Evolutionary conservation across 768 basidiomycete species (phyloP).

Genomic region (Leccinellum albellum): DNA sequence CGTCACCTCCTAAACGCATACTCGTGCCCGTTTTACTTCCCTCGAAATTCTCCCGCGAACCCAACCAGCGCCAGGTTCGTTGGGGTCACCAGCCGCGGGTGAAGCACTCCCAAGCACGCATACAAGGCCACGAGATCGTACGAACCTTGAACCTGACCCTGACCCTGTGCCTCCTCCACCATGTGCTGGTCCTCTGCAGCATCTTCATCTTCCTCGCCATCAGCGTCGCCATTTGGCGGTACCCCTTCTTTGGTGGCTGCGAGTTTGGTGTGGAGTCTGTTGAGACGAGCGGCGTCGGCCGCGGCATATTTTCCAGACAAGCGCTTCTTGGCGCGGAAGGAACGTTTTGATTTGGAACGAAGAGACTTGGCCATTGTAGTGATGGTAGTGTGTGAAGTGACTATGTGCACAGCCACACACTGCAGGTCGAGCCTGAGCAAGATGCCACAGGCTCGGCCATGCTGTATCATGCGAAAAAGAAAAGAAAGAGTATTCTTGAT

Average conservation of each 20-base stretch:
- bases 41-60: background rate
- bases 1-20: background rate
- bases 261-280: conserved; percentile 70
- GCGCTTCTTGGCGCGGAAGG: conserved; percentile 74
- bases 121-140: conserved; percentile 23
- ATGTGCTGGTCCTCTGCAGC: conserved; percentile 26
- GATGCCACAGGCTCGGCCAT: background rate
- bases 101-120: conserved; percentile 55
- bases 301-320: conserved; percentile 72
- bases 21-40: background rate
- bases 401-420: conserved; percentile 7
- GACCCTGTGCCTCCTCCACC: conserved; percentile 21
- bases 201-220: background rate
- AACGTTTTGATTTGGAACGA: conserved; percentile 77
- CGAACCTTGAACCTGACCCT: conserved; percentile 54
- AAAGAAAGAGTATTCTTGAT: background rate
- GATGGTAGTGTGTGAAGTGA: background rate
- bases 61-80: conserved; percentile 35
- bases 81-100: conserved; percentile 41
- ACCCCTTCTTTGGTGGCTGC: conserved; percentile 39
- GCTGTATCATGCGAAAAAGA: background rate
- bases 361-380: conserved; percentile 70
- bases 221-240: background rate
- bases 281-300: conserved; percentile 69
- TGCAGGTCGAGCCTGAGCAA: background rate